Percentiles rank a stretch among this genome's conserved stretches.
These are phyloP conservation scores for Botrytis squamosa DNA, from an alignment of 2,329 filamentous ascomycete genomes.

Conservation along the genomic window DNA sequence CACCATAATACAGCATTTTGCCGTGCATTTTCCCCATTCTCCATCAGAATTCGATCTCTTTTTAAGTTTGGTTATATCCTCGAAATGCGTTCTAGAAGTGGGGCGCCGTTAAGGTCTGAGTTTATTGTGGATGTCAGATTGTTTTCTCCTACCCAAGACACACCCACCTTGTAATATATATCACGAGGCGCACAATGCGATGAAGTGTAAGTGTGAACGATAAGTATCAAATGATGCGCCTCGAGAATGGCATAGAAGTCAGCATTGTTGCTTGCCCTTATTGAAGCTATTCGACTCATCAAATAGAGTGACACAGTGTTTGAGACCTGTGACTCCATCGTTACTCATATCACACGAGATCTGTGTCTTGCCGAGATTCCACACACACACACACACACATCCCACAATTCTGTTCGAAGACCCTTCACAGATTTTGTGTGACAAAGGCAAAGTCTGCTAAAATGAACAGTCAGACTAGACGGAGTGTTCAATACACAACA, in stretches of 20 bases:
- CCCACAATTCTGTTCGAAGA: neutral
- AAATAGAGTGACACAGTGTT: neutral
- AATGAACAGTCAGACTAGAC: neutral
- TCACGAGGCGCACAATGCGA: neutral
- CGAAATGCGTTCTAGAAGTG: neutral
- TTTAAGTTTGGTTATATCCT: neutral
- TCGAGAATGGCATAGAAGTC: neutral
- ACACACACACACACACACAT: neutral
- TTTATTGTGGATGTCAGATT: neutral
- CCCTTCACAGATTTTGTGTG: neutral
- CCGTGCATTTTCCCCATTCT: neutral
- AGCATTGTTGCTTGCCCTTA: neutral
- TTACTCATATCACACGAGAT: constrained; percentile 12
- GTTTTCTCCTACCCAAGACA: neutral
- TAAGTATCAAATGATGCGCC: neutral
- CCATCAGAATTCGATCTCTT: neutral
- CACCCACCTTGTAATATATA: neutral
- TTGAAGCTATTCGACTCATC: neutral
- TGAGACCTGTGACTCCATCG: neutral
- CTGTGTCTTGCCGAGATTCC: neutral
- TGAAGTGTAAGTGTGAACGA: neutral
- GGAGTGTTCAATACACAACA: neutral
- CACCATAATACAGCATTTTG: neutral
- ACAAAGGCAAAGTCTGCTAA: neutral
- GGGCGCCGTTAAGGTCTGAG: neutral